These are phyloP conservation scores for Acer saccharum DNA, from an alignment of 345 rosid species.

Conservation along the genomic window DNA sequence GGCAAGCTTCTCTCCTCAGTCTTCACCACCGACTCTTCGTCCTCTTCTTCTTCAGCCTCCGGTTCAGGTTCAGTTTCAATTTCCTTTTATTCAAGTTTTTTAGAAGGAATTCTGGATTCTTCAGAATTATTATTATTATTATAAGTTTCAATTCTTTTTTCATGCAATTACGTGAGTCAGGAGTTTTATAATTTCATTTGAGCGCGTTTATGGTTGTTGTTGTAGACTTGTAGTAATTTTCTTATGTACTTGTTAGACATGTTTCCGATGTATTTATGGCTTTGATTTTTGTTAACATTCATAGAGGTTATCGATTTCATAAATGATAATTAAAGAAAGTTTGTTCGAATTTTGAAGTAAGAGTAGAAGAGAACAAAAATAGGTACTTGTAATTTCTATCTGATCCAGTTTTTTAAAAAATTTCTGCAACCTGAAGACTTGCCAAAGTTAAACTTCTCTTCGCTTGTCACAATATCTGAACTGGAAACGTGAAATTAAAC, in stretches of 20 bases:
- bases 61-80: constrained; percentile 50
- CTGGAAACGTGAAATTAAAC: neutral
- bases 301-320: neutral
- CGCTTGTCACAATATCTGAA: neutral
- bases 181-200: neutral
- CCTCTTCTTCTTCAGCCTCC: constrained; percentile 49
- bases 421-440: no score
- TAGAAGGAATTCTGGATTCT: neutral
- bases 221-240: no score
- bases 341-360: neutral
- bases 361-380: no score
- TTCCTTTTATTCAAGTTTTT: neutral
- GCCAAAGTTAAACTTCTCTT: neutral
- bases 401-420: no score
- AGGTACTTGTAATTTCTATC: no score
- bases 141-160: neutral
- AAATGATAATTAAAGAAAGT: neutral
- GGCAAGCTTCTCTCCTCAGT: constrained; percentile 70
- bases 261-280: no score
- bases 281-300: no score
- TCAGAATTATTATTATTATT: neutral
- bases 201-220: no score
- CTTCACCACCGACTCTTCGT: constrained; percentile 58
- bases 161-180: neutral
- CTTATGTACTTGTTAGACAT: neutral